phyloP scores from a whole-genome alignment of 2,329 filamentous ascomycete genomes.

The Colletotrichum gloeosporioides region DNA sequence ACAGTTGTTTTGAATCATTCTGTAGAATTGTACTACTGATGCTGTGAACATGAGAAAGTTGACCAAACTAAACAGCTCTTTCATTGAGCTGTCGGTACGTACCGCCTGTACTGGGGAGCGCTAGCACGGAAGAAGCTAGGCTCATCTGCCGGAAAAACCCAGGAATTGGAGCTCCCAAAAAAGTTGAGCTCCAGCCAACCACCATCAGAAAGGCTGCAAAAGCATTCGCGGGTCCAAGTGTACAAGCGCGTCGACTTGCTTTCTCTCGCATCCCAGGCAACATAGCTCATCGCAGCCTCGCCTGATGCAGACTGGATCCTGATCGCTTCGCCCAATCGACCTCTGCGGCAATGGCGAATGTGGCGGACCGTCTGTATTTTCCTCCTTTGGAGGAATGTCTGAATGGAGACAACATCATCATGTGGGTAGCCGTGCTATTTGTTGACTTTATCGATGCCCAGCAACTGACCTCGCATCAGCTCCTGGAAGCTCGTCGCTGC shows the following conservation, averaged over 20 bases:
- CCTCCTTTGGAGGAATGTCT: conserved; percentile 87
- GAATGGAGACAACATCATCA: conserved; percentile 77
- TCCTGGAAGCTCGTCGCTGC: conserved; percentile 67
- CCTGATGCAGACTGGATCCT: conserved; percentile 23
- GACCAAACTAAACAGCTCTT: background rate
- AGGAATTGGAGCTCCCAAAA: conserved; percentile 17
- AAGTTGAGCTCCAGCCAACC: conserved; percentile 19
- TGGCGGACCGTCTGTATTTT: conserved; percentile 75
- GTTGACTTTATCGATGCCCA: background rate
- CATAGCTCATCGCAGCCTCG: conserved; percentile 16
- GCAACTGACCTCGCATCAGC: conserved; percentile 38
- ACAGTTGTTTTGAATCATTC: background rate
- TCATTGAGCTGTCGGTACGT: background rate
- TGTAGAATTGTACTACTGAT: background rate
- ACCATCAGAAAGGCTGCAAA: conserved; percentile 19
- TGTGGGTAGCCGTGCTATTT: conserved; percentile 63
- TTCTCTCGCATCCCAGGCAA: conserved; percentile 32
- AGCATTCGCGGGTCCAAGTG: conserved; percentile 19
- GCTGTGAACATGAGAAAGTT: background rate
- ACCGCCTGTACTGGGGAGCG: background rate
- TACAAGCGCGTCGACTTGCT: conserved; percentile 18
- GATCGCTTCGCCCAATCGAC: conserved; percentile 21
- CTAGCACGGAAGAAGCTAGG: background rate
- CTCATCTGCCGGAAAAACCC: conserved; percentile 2
- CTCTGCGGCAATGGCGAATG: conserved; percentile 71